A percentile compares a stretch with the other conserved stretches of the same genome.
phyloP scores from a whole-genome alignment of 495 filamentous ascomycete genomes.

The Aspergillus sparsus region DNA sequence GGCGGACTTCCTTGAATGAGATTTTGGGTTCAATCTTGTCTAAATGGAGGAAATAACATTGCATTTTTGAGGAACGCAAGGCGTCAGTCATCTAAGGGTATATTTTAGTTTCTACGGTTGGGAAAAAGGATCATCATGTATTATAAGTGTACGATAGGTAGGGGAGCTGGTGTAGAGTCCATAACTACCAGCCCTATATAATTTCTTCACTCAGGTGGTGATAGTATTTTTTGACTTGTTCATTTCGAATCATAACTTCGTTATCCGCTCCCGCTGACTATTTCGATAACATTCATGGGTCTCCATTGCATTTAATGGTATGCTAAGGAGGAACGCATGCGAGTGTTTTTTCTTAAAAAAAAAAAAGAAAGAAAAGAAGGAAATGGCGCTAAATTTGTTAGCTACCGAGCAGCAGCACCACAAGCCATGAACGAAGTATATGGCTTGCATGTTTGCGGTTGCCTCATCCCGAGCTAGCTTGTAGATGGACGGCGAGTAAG shows the following conservation, averaged over 20 bases:
- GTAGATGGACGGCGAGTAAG: no score
- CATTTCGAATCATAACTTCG: conserved; percentile 8
- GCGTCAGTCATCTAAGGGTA: not conserved
- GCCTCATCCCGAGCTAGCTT: no score
- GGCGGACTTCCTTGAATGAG: conserved; percentile 22
- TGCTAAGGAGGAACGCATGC: not conserved
- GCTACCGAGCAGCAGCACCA: no score
- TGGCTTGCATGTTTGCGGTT: no score
- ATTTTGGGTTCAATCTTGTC: conserved; percentile 7
- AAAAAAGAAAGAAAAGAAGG: no score
- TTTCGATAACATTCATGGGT: not conserved
- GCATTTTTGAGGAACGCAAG: not conserved
- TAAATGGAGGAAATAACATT: not conserved
- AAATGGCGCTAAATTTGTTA: no score
- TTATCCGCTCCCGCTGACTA: not conserved
- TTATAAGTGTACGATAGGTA: conserved; percentile 26
- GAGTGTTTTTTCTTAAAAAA: no score
- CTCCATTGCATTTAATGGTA: not conserved
- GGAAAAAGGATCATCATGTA: conserved; percentile 15
- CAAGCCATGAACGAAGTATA: no score
- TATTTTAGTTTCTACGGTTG: not conserved
- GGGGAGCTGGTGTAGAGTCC: conserved; percentile 14
- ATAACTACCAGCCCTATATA: conserved; percentile 15
- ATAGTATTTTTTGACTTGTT: not conserved
- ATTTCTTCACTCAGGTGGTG: conserved; percentile 26